These are phyloP conservation scores for Syzygium aromaticum DNA, from an alignment of 345 rosid species.

Conservation along the genomic window DNA sequence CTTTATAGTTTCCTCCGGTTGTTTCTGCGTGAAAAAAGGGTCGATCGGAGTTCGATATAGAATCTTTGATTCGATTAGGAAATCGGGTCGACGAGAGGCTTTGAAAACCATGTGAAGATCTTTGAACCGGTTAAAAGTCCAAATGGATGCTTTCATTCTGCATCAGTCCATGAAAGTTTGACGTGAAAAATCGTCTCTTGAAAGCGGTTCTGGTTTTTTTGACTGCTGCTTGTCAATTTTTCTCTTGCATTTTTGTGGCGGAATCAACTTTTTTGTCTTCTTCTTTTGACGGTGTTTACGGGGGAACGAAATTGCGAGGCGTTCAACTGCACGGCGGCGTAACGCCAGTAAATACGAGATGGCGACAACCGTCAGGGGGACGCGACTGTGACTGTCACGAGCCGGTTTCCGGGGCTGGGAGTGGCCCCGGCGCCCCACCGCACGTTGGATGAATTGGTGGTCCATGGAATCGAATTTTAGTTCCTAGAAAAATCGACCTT, in stretches of 20 bases:
- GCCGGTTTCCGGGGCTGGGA: background rate
- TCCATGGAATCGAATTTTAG: background rate
- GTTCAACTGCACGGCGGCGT: background rate
- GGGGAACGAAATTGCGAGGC: background rate
- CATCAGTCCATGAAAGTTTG: background rate
- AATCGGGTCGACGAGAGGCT: background rate
- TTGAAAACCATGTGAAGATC: background rate
- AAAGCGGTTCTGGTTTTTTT: background rate
- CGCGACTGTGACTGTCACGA: background rate
- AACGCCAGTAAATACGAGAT: background rate
- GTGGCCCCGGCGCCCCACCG: background rate
- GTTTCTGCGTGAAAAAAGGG: background rate
- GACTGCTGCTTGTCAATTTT: background rate
- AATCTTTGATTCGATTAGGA: background rate
- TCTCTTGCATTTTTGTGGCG: background rate
- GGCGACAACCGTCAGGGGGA: background rate
- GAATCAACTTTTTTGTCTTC: background rate
- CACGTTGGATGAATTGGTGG: background rate
- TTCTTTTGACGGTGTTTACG: background rate
- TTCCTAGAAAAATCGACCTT: too few relatives aligned
- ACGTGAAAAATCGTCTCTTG: background rate
- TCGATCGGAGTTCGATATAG: background rate
- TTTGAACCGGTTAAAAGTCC: background rate
- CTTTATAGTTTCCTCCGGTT: background rate
- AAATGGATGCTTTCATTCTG: background rate